Base-by-base conservation (phyloP, 2,329 filamentous ascomycete genomes). In the Tolypocladium cylindrosporum region DNA sequence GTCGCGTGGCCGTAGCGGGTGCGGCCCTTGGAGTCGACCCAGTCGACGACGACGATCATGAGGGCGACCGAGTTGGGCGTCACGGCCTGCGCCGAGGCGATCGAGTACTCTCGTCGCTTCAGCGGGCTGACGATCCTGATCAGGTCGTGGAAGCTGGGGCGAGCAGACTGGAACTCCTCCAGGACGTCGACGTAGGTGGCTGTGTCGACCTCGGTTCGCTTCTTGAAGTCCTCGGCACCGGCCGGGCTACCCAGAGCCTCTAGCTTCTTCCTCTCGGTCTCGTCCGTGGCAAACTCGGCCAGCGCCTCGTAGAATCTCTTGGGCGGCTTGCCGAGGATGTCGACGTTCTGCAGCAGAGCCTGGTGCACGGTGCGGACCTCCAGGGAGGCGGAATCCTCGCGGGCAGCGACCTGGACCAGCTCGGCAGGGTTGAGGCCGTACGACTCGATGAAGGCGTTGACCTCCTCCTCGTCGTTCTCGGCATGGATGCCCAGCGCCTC, bases 61-160 rank as follows among this genome's bases (percentile, higher is more conserved):
- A 99, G 85, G 10, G 92, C 84, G 59, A 99, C 91, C n/a, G 84
- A 86, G 69, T 79, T 92, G 24, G 94, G 92, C 0, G 90, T 92
- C 45, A 97, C 93, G 67, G 93, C 91, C 76, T 99, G 94, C 57
- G 91, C 94, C 3, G 94, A 97, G 24, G 94, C 94, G 65, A 99
- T 97, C n/a, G 91, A 96, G 82, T 99, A 99, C 76, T 99, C 94
- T 67, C 94, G 85, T 61, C 94, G 90, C 83, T 99, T 99, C 79
- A 96, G 86, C 14, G 94, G 93, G 63, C 81, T 84, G 63, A 99
- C 89, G 61, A 99, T 91, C 68, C 87, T 88, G 62, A 89, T 83
- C 58, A 99, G 87, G 66, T 97, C 91, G 69, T 91, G 84, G 84
- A 97, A 94, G 60, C 79, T 79, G 7, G 93, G 94, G 66, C 88